Evolutionary conservation across 768 basidiomycete genomes (phyloP), one percentile per base, ranked within the genome.

Genomic region (Kwoniella europaea): DNA sequence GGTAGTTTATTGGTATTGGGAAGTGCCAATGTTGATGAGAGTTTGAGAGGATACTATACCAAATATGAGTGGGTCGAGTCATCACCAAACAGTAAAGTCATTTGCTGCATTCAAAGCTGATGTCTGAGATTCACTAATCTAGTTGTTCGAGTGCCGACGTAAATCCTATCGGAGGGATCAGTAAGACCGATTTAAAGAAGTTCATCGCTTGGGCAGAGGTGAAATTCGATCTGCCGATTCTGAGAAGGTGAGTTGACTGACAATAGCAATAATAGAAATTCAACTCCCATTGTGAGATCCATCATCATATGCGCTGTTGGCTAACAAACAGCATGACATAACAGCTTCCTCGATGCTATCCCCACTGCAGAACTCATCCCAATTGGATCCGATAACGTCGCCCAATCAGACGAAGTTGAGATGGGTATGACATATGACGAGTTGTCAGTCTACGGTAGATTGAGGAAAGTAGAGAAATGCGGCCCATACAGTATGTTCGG

Each of bases 401-500:
- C 97, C 10, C 97, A 99, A 76, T 89, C 94, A 0, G 97, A 99
- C 77, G 97, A 99, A 87, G 94, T 91, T 67, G 96, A 98, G 78
- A 98, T 98, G 96, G 96, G 96, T 10, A 98, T 98, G 97, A 97
- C 96, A 0, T 98, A 98, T 79, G 92, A 98, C 75, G 97, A 98
- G 76, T 87, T 99, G 20, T 95, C 93, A 12, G 89, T 93, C 20
- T 96, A 94, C 76, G 97, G 96, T 27, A 87, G 95, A 35, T 87
- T 99, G 27, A 89, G 97, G 63, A 98, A 99, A 84, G 88, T 96
- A 52, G 94, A 97, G 78, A 98, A 98, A 85, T 94, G 93, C 82
- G 97, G 97, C 2, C 96, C 97, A 2, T 98, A 95, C 84, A 92
- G 92, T 86, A 98, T 91, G 86, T 99, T 96, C 81, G 95, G 93